phyloP scores from a whole-genome alignment of 176 grass and related monocot species.

The Carex cristatella region DNA sequence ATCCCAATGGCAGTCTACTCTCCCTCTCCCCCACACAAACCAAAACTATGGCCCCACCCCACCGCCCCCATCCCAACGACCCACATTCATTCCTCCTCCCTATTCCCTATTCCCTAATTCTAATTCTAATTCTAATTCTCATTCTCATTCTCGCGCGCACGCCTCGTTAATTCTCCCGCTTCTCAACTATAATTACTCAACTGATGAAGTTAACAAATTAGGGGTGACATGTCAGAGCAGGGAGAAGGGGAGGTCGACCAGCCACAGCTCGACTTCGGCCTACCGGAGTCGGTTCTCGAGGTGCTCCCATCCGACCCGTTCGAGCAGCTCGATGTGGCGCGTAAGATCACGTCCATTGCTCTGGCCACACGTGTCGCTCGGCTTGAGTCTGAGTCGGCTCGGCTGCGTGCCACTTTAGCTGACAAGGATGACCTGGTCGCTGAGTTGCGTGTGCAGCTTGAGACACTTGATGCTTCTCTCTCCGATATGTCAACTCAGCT shows the following conservation, averaged over 20 bases:
- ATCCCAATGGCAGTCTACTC: background rate
- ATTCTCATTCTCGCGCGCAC: background rate
- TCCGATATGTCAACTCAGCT: slow-evolving; percentile 44
- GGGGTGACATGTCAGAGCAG: slow-evolving; percentile 3
- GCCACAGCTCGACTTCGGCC: slow-evolving; percentile 36
- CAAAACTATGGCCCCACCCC: background rate
- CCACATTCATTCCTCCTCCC: slow-evolving; percentile 16
- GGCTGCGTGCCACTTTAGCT: slow-evolving; percentile 38
- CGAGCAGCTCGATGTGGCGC: slow-evolving; percentile 91
- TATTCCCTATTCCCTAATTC: background rate
- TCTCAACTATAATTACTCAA: background rate
- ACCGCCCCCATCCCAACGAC: slow-evolving; percentile 8
- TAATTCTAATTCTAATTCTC: too few species aligned
- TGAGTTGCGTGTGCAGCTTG: slow-evolving; percentile 68
- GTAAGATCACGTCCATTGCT: slow-evolving; percentile 90
- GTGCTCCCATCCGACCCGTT: slow-evolving; percentile 76
- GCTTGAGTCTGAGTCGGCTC: slow-evolving; percentile 57
- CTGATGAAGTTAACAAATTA: background rate
- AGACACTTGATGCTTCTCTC: slow-evolving; percentile 57
- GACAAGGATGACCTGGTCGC: slow-evolving; percentile 60
- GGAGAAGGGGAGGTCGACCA: background rate
- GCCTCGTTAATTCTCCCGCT: background rate
- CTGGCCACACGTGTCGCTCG: slow-evolving; percentile 49
- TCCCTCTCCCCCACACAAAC: slow-evolving; percentile 1
- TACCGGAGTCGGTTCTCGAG: slow-evolving; percentile 51